Evolutionary conservation across 495 filamentous ascomycete genomes (phyloP).

Genomic region (Talaromyces stipitatus): DNA sequence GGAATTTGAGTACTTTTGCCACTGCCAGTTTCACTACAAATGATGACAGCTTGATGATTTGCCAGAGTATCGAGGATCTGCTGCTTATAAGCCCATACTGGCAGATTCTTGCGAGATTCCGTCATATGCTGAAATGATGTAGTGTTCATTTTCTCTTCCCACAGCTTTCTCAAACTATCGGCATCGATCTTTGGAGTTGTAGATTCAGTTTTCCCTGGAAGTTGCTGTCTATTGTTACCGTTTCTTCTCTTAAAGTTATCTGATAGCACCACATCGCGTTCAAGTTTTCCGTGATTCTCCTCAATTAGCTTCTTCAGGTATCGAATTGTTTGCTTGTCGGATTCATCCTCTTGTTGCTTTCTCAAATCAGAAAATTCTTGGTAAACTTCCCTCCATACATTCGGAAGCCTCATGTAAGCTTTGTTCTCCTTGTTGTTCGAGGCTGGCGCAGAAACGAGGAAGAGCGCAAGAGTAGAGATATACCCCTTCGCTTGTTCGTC

Average conservation of each 20-base stretch:
- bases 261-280: slow-evolving; percentile 68
- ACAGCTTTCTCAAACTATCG: slow-evolving; percentile 53
- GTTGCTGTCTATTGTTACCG: slow-evolving; percentile 40
- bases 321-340: slow-evolving; percentile 56
- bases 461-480: slow-evolving; percentile 73
- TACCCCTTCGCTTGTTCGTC: slow-evolving; percentile 77
- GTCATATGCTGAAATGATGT: slow-evolving; percentile 44
- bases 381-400: slow-evolving; percentile 80
- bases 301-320: slow-evolving; percentile 38
- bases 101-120: slow-evolving; percentile 58
- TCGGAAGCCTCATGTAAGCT: slow-evolving; percentile 66
- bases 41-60: slow-evolving; percentile 71
- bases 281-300: slow-evolving; percentile 36
- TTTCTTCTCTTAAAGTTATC: slow-evolving; percentile 58
- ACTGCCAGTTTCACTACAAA: slow-evolving; percentile 93
- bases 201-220: slow-evolving; percentile 28
- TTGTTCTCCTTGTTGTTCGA: slow-evolving; percentile 78
- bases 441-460: slow-evolving; percentile 67
- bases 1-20: slow-evolving; percentile 97
- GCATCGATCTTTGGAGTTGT: slow-evolving; percentile 36
- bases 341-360: slow-evolving; percentile 58
- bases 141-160: slow-evolving; percentile 59
- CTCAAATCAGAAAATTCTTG: slow-evolving; percentile 62
- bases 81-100: slow-evolving; percentile 80
- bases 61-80: slow-evolving; percentile 68